These are phyloP conservation scores for Chloranthus sessilifolius DNA, from an alignment of 164 flowering plant genomes.

Conservation along the genomic window DNA sequence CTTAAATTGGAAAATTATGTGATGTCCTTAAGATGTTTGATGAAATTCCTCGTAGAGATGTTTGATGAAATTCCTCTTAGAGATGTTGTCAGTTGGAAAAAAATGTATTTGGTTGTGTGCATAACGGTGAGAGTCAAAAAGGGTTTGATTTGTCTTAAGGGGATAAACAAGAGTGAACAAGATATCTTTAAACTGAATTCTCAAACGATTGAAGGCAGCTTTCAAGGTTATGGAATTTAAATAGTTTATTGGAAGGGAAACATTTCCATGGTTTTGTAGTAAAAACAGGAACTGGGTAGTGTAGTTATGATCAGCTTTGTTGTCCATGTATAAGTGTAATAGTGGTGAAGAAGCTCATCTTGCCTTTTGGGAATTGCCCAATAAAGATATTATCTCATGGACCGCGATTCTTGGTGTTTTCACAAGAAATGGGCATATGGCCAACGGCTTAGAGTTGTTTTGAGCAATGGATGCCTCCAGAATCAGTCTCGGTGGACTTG, in stretches of 20 bases:
- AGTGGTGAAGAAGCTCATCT: slow-evolving; percentile 32
- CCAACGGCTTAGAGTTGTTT: slow-evolving; percentile 41
- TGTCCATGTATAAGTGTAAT: slow-evolving; percentile 71
- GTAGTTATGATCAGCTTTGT: slow-evolving; percentile 32
- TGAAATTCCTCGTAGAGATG: slow-evolving; percentile 31
- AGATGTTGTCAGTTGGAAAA: slow-evolving; percentile 89
- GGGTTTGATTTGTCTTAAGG: slow-evolving; percentile 46
- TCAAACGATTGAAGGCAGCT: slow-evolving; percentile 60
- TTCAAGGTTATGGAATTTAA: slow-evolving; percentile 68
- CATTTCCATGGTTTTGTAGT: slow-evolving; percentile 57
- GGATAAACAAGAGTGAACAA: slow-evolving; percentile 44
- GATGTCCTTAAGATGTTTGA: too few relatives aligned
- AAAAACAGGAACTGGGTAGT: slow-evolving; percentile 46
- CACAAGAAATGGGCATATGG: slow-evolving; percentile 36
- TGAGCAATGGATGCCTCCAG: slow-evolving; percentile 37
- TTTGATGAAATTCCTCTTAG: slow-evolving; percentile 65
- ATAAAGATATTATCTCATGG: slow-evolving; percentile 67
- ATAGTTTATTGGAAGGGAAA: slow-evolving; percentile 42
- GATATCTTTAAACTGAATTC: slow-evolving; percentile 47
- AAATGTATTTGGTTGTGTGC: slow-evolving; percentile 62
- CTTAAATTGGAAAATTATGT: slow-evolving; percentile 40
- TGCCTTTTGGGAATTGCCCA: slow-evolving; percentile 38
- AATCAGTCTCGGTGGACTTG: slow-evolving; percentile 56
- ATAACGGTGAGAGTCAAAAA: slow-evolving; percentile 52
- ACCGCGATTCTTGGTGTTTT: slow-evolving; percentile 55